Percentiles rank a stretch among this genome's conserved stretches.
phyloP scores from a whole-genome alignment of 371 early-diverging fungal species.

The Globomyces sp. region DNA sequence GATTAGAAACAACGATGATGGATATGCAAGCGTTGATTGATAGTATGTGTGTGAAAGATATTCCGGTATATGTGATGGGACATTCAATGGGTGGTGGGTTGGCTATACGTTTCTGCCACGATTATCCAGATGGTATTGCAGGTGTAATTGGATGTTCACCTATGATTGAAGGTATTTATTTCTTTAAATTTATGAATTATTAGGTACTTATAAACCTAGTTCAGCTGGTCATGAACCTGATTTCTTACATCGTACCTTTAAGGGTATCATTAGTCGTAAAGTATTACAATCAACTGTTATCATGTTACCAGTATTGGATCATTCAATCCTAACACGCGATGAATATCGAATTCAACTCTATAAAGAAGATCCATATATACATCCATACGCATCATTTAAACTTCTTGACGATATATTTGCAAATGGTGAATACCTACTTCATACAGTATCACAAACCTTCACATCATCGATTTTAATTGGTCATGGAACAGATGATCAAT shows the following conservation, averaged over 20 bases:
- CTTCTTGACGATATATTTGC: conserved; percentile 8
- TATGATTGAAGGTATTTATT: conserved; percentile 5
- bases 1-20: conserved; percentile 15
- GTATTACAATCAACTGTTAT: neutral
- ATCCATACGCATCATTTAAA: conserved; percentile 5
- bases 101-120: neutral
- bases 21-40: conserved; percentile 24
- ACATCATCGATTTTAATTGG: conserved; percentile 10
- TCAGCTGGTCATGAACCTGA: conserved; percentile 33
- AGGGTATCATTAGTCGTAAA: conserved; percentile 6
- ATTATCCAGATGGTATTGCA: neutral
- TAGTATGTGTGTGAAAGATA: conserved; percentile 12
- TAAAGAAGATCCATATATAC: conserved; percentile 13
- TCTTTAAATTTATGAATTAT: neutral
- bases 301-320: neutral
- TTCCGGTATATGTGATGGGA: conserved; percentile 34
- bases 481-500: conserved; percentile 15
- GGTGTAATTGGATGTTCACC: conserved; percentile 4
- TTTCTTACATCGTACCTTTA: conserved; percentile 24
- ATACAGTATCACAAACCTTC: neutral
- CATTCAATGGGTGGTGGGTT: conserved; percentile 16
- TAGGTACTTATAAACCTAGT: conserved; percentile 3
- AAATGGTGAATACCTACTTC: neutral
- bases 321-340: neutral
- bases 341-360: conserved; percentile 6